A percentile compares a stretch with the other conserved stretches of the same genome.
phyloP scores from a whole-genome alignment of 768 basidiomycete genomes.

The Tylopilus rubrobrunneus region DNA sequence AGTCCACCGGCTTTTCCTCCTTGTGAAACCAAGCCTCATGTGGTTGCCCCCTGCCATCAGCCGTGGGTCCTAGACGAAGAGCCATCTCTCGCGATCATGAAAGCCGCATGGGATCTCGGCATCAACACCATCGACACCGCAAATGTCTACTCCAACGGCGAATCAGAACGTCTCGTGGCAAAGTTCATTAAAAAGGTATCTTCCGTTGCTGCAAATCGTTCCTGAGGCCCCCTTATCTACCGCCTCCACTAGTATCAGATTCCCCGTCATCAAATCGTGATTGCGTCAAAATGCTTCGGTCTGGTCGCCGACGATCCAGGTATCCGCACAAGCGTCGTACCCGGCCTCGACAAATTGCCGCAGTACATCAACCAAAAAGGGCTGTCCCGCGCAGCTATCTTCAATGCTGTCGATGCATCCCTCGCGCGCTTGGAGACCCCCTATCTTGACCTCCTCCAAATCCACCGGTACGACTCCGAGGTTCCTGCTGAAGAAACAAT shows the following conservation, averaged over 20 bases:
- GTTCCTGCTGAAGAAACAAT: constrained; percentile 35
- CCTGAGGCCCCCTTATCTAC: too few species aligned
- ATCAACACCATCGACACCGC: constrained; percentile 40
- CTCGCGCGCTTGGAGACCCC: constrained; percentile 35
- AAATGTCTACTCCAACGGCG: constrained; percentile 35
- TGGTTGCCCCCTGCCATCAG: not conserved
- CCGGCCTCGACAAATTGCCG: not conserved
- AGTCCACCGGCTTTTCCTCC: not conserved
- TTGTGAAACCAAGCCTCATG: not conserved
- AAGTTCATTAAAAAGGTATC: constrained; percentile 36
- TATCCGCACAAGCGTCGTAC: not conserved
- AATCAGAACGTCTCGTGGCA: constrained; percentile 36
- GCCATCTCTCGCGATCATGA: constrained; percentile 32
- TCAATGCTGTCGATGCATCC: constrained; percentile 36
- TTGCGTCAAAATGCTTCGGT: constrained; percentile 27
- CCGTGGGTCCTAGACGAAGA: constrained; percentile 28
- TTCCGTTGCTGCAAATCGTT: not conserved
- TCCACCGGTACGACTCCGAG: constrained; percentile 38
- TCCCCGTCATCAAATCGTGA: constrained; percentile 25
- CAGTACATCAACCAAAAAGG: constrained; percentile 29
- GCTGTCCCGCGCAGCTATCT: constrained; percentile 33
- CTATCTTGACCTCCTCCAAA: constrained; percentile 42
- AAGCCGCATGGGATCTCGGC: constrained; percentile 38
- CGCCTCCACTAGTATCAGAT: too few species aligned
- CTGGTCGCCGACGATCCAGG: constrained; percentile 10